Evolutionary conservation across 176 grass and related monocot species (phyloP).

Genomic region (Eremochloa ophiuroides): DNA sequence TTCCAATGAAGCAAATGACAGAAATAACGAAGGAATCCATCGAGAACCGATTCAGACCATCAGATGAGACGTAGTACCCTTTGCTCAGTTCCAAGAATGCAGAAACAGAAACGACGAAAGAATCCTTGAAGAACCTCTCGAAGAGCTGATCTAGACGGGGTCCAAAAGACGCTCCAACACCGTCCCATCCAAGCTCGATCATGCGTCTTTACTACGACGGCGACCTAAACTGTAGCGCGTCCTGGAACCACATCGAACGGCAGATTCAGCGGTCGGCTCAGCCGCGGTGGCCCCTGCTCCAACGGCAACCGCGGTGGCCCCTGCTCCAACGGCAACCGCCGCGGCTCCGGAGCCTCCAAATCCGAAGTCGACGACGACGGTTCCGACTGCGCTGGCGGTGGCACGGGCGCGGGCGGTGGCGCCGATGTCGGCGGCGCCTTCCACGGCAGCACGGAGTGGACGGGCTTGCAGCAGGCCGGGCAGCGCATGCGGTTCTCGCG

Average conservation of each 20-base stretch:
- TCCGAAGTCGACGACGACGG: neutral
- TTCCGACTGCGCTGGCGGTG: neutral
- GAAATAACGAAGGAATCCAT: neutral
- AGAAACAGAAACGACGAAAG: neutral
- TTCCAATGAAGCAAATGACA: neutral
- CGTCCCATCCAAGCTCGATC: neutral
- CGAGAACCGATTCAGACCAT: neutral
- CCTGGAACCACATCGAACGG: no score
- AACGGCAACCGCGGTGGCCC: neutral
- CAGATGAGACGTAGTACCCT: neutral
- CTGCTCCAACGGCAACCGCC: neutral
- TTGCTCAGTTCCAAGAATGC: neutral
- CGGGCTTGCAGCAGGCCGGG: neutral
- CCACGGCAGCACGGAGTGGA: neutral
- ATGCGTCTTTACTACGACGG: neutral
- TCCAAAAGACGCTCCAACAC: neutral
- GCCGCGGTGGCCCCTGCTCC: neutral
- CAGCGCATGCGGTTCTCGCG: neutral
- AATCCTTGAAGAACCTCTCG: neutral
- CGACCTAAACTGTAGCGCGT: no score
- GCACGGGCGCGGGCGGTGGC: neutral
- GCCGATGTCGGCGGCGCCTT: neutral
- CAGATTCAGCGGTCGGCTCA: no score
- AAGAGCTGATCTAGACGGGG: neutral
- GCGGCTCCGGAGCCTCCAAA: neutral